Conservation (phyloP, 768 basidiomycete genomes). For the Kwoniella shandongensis region DNA sequence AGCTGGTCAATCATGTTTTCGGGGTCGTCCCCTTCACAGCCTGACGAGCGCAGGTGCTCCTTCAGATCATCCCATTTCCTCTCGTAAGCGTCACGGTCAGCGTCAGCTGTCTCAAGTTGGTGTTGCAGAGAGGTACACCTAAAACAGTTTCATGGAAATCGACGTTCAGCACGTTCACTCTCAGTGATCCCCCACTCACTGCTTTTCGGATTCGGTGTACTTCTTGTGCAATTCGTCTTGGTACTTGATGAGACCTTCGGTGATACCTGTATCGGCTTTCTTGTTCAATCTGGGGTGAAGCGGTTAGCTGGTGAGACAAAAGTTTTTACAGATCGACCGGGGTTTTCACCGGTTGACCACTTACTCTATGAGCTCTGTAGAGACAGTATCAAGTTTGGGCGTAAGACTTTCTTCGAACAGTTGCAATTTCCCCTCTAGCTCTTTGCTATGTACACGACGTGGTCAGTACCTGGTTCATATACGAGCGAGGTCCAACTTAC, state of each 20-base stretch:
- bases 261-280: not conserved
- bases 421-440: not conserved
- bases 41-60: not conserved
- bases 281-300: not conserved
- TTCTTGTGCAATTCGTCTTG: not conserved
- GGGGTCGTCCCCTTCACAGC: constrained; percentile 7
- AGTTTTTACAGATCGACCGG: too few species aligned
- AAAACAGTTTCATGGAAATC: too few species aligned
- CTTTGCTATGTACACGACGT: not conserved
- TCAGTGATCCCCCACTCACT: not conserved
- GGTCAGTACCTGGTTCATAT: too few species aligned
- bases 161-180: too few species aligned
- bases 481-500: too few species aligned
- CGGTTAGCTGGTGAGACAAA: not conserved
- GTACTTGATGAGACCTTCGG: not conserved
- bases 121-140: not conserved
- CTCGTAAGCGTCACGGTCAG: not conserved
- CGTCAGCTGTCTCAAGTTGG: not conserved
- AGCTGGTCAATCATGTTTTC: constrained; percentile 1
- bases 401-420: not conserved
- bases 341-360: too few species aligned
- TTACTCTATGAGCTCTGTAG: not conserved
- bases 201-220: not conserved
- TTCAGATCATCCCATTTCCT: not conserved
- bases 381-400: not conserved